Evolutionary conservation across 1,139 yeast species (phyloP).

Genomic region (Entelexis paramagnoliae): DNA sequence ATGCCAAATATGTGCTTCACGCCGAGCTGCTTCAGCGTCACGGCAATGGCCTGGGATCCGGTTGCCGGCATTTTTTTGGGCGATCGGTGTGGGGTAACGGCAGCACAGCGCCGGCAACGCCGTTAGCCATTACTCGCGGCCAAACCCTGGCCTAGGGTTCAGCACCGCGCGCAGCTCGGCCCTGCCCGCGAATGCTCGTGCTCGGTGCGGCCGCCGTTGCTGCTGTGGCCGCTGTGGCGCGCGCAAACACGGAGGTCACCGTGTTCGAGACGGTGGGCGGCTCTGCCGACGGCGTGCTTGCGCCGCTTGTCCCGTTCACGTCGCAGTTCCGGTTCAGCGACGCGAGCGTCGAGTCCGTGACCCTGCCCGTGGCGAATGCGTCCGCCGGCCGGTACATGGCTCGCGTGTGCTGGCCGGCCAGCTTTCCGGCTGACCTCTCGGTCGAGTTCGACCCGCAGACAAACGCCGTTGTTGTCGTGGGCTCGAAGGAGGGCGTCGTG

Average conservation of each 20-base stretch:
- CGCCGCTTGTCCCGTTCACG: constrained; percentile 1
- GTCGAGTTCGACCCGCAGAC: constrained; percentile 23
- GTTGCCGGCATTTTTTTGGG: constrained; percentile 12
- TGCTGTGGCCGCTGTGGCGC: constrained; percentile 6
- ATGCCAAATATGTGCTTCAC: constrained; percentile 51
- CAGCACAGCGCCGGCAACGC: neutral
- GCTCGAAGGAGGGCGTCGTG: constrained; percentile 13
- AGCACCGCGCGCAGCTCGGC: too few relatives aligned
- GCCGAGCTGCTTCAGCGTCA: constrained; percentile 39
- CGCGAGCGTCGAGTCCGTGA: neutral
- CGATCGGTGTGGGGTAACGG: neutral
- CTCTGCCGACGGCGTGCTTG: neutral
- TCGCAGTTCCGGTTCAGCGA: constrained; percentile 1
- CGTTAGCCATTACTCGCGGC: neutral
- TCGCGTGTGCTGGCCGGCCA: constrained; percentile 34
- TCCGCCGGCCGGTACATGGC: constrained; percentile 27
- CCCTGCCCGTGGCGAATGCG: neutral
- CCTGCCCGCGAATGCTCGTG: neutral
- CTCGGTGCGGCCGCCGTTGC: neutral
- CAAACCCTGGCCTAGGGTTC: neutral
- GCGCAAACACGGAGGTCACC: constrained; percentile 20
- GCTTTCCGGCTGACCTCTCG: constrained; percentile 28
- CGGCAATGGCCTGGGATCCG: constrained; percentile 42
- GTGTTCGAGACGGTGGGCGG: neutral
- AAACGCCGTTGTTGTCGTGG: constrained; percentile 11